Conservation (phyloP, 352 stramenopile genomes). For the Globisporangium uncinulatum region DNA sequence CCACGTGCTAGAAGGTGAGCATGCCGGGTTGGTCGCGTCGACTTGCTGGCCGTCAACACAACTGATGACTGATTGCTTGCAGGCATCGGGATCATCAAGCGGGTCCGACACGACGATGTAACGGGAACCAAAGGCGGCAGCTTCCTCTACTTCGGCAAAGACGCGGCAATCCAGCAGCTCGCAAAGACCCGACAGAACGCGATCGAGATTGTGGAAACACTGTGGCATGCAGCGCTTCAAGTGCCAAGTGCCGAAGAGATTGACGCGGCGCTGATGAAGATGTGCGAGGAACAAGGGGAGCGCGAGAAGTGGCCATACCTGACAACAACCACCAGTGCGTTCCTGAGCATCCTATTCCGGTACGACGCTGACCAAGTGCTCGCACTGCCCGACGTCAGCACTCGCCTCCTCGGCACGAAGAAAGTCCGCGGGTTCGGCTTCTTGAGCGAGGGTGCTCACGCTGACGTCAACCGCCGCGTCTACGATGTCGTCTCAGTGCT, state of each 20-base stretch:
- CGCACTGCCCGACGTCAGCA: slow-evolving; percentile 30
- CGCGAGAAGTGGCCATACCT: slow-evolving; percentile 51
- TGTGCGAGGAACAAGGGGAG: slow-evolving; percentile 38
- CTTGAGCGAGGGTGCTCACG: slow-evolving; percentile 15
- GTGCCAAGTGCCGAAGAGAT: slow-evolving; percentile 22
- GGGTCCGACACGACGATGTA: slow-evolving; percentile 28
- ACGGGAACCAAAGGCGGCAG: slow-evolving; percentile 28
- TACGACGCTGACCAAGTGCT: slow-evolving; percentile 21
- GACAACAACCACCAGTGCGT: slow-evolving; percentile 40
- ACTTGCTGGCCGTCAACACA: neutral
- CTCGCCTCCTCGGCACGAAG: slow-evolving; percentile 41
- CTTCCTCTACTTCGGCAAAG: slow-evolving; percentile 57
- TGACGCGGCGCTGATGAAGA: slow-evolving; percentile 36
- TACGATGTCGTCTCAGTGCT: slow-evolving; percentile 71
- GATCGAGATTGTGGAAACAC: slow-evolving; percentile 14
- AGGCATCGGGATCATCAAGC: slow-evolving; percentile 64
- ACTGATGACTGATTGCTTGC: neutral
- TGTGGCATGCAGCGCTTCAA: slow-evolving; percentile 1
- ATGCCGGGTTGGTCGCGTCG: neutral
- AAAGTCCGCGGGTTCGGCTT: slow-evolving; percentile 15
- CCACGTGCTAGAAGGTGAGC: slow-evolving; percentile 67
- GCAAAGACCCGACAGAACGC: slow-evolving; percentile 24
- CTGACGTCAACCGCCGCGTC: slow-evolving; percentile 49
- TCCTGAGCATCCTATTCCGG: slow-evolving; percentile 53
- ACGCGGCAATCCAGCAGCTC: slow-evolving; percentile 34